Conservation (phyloP, 2,329 filamentous ascomycete species). For the Fusarium robinianum region DNA sequence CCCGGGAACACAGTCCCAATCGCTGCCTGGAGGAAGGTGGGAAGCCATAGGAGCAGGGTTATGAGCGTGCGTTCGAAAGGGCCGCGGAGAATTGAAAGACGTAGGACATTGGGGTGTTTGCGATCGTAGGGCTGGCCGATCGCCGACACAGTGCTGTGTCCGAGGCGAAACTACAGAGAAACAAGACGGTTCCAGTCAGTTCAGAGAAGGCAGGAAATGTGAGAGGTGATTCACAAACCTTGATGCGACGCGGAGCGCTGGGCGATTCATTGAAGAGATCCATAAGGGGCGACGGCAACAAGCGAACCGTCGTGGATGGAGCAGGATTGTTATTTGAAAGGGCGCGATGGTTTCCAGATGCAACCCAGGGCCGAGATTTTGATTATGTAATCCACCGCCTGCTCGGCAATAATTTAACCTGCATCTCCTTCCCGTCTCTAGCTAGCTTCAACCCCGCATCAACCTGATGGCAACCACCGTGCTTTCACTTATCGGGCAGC, state of each 20-base stretch:
- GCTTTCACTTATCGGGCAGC: background rate
- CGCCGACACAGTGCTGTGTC: background rate
- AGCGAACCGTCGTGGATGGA: no score
- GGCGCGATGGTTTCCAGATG: no score
- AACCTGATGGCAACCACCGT: background rate
- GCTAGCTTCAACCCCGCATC: background rate
- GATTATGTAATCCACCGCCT: no score
- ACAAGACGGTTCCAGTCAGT: background rate
- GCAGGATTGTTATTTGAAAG: no score
- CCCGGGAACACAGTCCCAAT: background rate
- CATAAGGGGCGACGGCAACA: no score
- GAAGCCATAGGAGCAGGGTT: background rate
- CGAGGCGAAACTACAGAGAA: slow-evolving; percentile 1
- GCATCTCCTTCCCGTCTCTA: no score
- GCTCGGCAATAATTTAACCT: no score
- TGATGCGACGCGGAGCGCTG: background rate
- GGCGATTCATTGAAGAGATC: background rate
- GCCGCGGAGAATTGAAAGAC: slow-evolving; percentile 1
- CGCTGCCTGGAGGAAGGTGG: background rate
- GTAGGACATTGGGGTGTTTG: background rate
- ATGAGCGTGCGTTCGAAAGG: background rate
- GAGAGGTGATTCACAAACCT: background rate
- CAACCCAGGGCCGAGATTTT: no score
- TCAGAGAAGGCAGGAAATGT: background rate
- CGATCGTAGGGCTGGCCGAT: background rate